Evolutionary conservation across 352 stramenopile species (phyloP), one percentile per base, ranked within the genome.

Genomic region (Phytophthora capsici): DNA sequence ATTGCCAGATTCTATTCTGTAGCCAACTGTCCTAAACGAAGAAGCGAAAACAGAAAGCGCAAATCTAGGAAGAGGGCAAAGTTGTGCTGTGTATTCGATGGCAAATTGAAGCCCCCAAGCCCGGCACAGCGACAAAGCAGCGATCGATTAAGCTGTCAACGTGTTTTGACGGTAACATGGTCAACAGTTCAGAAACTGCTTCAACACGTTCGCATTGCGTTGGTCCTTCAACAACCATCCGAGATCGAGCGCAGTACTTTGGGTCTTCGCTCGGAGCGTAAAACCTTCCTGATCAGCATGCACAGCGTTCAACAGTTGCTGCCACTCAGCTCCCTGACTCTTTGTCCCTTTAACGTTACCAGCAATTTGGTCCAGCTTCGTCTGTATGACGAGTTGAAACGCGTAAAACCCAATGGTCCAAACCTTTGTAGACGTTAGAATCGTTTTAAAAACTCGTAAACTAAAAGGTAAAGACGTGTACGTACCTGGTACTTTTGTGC

Each of bases 371-470:
- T 63, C 64, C 30, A 23, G 51, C n/a, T 69, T 72, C 43, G 49
- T 30, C 53, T 62, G 30, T 8, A 85, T 50, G 17, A 66, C 59
- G 16, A 88, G 37, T 22, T 71, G 56, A 25, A 88, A 85, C 8
- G 62, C 71, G 44, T 72, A 52, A 13, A 85, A 51, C 30, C 78
- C 78, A 43, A 85, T 74, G 14, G 56, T 50, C 71, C 73, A 81
- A 25, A 88, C 63, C 78, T 88, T n/a, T 32, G 19, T 2, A 22
- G 51, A n/a, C 2, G 36, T 40, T 51, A 17, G 26, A 53, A 25
- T 23, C 20, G 28, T 32, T 28, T 28, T 28, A 28, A 28, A 28
- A n/a, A n/a, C n/a, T 28, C 25, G 3, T 6, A 28, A 6, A 28
- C 25, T 28, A 28, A 28, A 28, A 28, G 25, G 25, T 28, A 2